Conservation (phyloP, 2,329 filamentous ascomycete genomes). For the Apiospora marii region DNA sequence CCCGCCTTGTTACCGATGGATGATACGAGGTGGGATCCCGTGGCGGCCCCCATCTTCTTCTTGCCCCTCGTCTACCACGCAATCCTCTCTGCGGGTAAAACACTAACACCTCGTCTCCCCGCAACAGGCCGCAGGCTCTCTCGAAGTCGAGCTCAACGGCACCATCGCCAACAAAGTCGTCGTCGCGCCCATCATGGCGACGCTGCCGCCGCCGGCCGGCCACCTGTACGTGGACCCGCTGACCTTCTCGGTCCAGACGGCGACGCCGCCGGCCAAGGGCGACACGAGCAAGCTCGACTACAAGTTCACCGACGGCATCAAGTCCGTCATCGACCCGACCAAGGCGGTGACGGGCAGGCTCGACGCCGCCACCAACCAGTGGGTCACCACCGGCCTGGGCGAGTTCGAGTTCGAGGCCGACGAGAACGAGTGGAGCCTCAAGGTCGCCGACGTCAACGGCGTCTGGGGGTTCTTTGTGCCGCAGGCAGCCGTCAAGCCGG, state of each 20-base stretch:
- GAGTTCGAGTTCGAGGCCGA: conserved; percentile 32
- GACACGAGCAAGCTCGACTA: conserved; percentile 31
- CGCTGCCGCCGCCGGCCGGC: conserved; percentile 26
- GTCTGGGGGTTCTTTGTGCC: conserved; percentile 30
- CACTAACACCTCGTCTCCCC: not conserved
- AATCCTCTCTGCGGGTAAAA: rapidly evolving
- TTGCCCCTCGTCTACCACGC: rapidly evolving
- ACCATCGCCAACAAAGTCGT: conserved; percentile 27
- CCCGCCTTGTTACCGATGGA: not conserved
- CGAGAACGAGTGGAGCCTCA: conserved; percentile 31
- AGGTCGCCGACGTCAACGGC: conserved; percentile 30
- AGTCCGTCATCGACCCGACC: conserved; percentile 26
- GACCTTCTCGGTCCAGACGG: conserved; percentile 27
- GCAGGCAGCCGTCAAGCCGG: conserved; percentile 24
- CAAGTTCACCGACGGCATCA: conserved; percentile 29
- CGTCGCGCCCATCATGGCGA: conserved; percentile 27
- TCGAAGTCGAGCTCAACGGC: conserved; percentile 31
- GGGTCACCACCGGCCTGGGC: conserved; percentile 28
- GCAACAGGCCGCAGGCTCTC: conserved; percentile 24
- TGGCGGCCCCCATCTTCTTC: not conserved
- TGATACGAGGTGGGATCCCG: not conserved
- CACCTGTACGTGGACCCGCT: conserved; percentile 31
- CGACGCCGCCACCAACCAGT: conserved; percentile 28
- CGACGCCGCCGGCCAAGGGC: conserved; percentile 22
- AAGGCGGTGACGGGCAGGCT: conserved; percentile 28